These are phyloP conservation scores for Xerocomellus dryophilus DNA, from an alignment of 768 basidiomycete genomes.

Conservation along the genomic window DNA sequence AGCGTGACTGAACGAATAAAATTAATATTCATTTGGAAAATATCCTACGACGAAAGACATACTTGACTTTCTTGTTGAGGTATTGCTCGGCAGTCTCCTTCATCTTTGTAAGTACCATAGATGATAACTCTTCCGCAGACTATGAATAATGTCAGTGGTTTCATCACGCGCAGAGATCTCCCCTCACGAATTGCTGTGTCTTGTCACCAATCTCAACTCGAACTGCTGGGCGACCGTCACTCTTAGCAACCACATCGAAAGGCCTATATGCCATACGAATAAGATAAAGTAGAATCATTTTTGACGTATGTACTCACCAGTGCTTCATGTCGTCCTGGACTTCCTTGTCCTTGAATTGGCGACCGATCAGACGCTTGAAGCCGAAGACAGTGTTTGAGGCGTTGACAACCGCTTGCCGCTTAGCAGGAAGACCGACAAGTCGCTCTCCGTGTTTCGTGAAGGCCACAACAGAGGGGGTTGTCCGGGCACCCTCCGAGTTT, in stretches of 20 bases:
- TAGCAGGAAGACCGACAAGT: slow-evolving; percentile 91
- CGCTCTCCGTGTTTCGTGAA: slow-evolving; percentile 99
- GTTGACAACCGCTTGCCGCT: slow-evolving; percentile 97
- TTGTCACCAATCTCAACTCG: slow-evolving; percentile 86
- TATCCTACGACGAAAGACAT: slow-evolving; percentile 33
- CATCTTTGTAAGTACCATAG: slow-evolving; percentile 91
- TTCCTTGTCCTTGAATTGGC: slow-evolving; percentile 89
- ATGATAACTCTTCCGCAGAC: slow-evolving; percentile 84
- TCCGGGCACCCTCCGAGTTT: slow-evolving; percentile 96
- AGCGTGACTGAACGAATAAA: slow-evolving; percentile 52
- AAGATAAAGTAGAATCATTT: neutral
- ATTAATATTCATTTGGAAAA: neutral
- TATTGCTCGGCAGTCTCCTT: slow-evolving; percentile 92
- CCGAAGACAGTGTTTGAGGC: slow-evolving; percentile 89
- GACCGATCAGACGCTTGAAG: slow-evolving; percentile 92
- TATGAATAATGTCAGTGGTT: slow-evolving; percentile 32
- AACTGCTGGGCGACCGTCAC: slow-evolving; percentile 75
- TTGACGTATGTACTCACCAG: slow-evolving; percentile 48
- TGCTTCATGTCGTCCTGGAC: slow-evolving; percentile 88
- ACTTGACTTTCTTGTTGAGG: slow-evolving; percentile 92
- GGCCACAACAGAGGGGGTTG: slow-evolving; percentile 97
- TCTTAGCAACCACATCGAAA: slow-evolving; percentile 69
- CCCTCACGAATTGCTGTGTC: slow-evolving; percentile 70
- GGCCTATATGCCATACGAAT: slow-evolving; percentile 49
- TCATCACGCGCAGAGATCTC: neutral